Conservation (phyloP, 352 stramenopile species). For the Globisporangium heterothallicum region DNA sequence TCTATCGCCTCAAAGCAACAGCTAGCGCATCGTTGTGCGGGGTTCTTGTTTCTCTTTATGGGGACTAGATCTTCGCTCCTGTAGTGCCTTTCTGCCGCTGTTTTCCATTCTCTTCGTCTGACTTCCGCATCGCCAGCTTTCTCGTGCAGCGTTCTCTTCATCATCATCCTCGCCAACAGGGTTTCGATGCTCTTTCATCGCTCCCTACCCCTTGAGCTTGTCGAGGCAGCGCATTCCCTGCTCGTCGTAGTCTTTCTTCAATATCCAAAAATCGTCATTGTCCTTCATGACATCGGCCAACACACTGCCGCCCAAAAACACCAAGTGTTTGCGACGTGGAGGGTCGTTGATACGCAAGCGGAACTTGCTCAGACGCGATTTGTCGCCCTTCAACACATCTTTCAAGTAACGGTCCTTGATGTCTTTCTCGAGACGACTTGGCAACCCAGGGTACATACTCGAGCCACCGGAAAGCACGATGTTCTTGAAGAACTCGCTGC, state of each 20-base stretch:
- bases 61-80: too few species aligned
- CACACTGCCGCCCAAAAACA: constrained; percentile 92
- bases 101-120: too few species aligned
- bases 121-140: too few species aligned
- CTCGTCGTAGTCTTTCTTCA: constrained; percentile 93
- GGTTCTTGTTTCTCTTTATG: too few species aligned
- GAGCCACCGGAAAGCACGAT: constrained; percentile 93
- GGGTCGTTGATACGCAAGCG: constrained; percentile 94
- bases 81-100: too few species aligned
- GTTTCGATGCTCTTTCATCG: too few species aligned
- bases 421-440: constrained; percentile 91
- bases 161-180: too few species aligned
- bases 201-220: constrained; percentile 70
- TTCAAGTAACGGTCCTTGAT: constrained; percentile 82
- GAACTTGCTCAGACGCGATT: constrained; percentile 89
- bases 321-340: constrained; percentile 93
- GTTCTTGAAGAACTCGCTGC: constrained; percentile 97
- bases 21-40: too few species aligned
- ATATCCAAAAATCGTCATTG: constrained; percentile 93
- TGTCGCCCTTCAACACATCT: constrained; percentile 86
- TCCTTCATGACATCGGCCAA: constrained; percentile 94
- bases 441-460: constrained; percentile 95
- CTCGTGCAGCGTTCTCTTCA: too few species aligned
- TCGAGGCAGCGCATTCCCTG: constrained; percentile 83
- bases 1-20: too few species aligned